Evolutionary conservation across 1,284 basidiomycete genomes (phyloP), one percentile per base, ranked within the genome.

Genomic region (Fomitiporia mediterranea): DNA sequence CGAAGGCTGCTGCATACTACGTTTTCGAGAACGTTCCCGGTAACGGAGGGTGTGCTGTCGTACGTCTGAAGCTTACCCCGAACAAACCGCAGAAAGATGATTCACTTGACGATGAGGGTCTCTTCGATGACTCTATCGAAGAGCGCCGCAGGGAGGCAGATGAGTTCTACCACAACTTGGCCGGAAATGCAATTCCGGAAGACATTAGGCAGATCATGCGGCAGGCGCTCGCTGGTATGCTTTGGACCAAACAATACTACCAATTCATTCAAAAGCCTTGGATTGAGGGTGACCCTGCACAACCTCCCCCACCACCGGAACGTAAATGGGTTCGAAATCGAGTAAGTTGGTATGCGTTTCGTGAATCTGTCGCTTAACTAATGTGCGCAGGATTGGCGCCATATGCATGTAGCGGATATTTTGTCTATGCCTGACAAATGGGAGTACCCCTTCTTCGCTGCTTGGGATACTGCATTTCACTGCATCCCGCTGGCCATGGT

Each of bases 401-500:
- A 99, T 72, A 79, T 99, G 74, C 86, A 98, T 70, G 88, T 95
- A 61, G 91, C 92, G 59, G 96, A 99, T 69, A 86, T 99, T 61
- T 79, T 99, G 44, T 97, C 94, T 7, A 98, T 99, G 96, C 96
- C 96, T 7, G 96, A 98, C 75, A 98, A 98, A 68, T 98, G 96
- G 96, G 96, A 99, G 72, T 97, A 96, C 66, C 94, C 94, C 0
- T 96, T 95, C 80, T 96, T 94, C 65, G 92, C 93, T 0, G 89
- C 79, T 62, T 91, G 94, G 94, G 94, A 98, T 71, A 95, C 91
- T 2, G 96, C 96, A 4, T 99, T 99, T 80, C 96, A 99, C 69
- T 98, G 94, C 67, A 93, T 99, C 61, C 96, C 96, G 0, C 82
- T 99, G 6, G 95, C 96, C 9, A 86, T 98, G 66, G 88, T 98